Evolutionary conservation across 2,329 filamentous ascomycete species (phyloP).

Genomic region (Monilinia polystroma): DNA sequence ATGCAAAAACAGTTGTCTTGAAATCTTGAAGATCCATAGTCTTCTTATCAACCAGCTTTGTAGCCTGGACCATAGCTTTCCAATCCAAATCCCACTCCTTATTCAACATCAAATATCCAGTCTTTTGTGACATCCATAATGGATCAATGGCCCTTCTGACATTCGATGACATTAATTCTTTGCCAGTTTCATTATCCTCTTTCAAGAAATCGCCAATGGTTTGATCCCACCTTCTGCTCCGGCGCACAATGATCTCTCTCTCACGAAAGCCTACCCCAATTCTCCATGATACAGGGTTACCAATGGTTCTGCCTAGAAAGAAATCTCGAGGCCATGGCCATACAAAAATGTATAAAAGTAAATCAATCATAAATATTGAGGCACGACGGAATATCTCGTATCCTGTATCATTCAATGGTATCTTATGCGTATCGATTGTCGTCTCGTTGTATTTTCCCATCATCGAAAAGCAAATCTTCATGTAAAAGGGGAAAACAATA

Average conservation of each 20-base stretch:
- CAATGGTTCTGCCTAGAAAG: conserved; percentile 56
- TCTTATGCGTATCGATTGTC: conserved; percentile 58
- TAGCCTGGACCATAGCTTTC: conserved; percentile 72
- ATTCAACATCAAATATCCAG: conserved; percentile 83
- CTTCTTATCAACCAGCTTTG: conserved; percentile 65
- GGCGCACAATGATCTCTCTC: conserved; percentile 77
- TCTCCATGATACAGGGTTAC: conserved; percentile 71
- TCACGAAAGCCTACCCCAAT: conserved; percentile 72
- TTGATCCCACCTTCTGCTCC: conserved; percentile 70
- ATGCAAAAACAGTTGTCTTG: conserved; percentile 66
- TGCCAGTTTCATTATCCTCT: conserved; percentile 49
- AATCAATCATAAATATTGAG: conserved; percentile 71
- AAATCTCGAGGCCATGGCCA: conserved; percentile 75
- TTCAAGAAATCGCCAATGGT: conserved; percentile 44
- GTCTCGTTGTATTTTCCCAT: conserved; percentile 53
- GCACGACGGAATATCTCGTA: conserved; percentile 53
- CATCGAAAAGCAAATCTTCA: conserved; percentile 38
- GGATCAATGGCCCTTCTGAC: conserved; percentile 69
- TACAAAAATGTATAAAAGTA: conserved; percentile 64
- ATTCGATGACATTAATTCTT: conserved; percentile 58
- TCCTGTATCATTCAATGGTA: conserved; percentile 56
- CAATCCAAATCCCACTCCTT: conserved; percentile 87
- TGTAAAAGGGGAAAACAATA: conserved; percentile 70
- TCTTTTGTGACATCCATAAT: conserved; percentile 69
- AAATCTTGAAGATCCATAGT: conserved; percentile 63